Evolutionary conservation across 345 rosid species (phyloP).

Genomic region (Ricinus communis): DNA sequence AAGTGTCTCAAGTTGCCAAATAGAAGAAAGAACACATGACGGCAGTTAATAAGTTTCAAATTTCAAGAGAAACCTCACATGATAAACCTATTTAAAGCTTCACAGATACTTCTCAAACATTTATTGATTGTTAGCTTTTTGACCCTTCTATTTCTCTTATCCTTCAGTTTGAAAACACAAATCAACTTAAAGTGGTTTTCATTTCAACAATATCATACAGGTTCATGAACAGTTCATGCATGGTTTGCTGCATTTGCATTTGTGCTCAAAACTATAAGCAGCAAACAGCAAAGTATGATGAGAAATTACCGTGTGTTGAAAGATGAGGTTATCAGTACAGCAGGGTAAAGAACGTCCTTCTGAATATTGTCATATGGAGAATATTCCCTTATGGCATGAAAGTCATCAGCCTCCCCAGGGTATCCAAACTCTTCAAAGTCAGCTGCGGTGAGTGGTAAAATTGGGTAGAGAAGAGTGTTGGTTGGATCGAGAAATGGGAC

Average conservation of each 20-base stretch:
- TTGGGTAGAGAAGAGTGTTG: conserved; percentile 74
- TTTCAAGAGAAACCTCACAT: no score
- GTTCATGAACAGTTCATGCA: not conserved
- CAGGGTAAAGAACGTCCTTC: conserved; percentile 70
- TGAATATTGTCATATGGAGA: conserved; percentile 89
- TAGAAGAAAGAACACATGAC: no score
- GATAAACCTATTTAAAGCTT: not conserved
- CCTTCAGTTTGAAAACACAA: no score
- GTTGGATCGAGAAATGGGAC: conserved; percentile 93
- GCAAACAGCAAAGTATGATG: conserved; percentile 10
- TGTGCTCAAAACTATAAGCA: not conserved
- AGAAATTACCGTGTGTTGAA: conserved; percentile 69
- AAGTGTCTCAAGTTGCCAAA: no score
- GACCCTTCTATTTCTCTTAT: no score
- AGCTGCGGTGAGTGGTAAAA: conserved; percentile 68
- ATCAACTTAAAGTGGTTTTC: no score
- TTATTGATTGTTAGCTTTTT: no score
- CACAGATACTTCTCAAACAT: not conserved
- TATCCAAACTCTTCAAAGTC: conserved; percentile 94
- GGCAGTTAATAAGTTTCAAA: no score
- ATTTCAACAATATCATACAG: not conserved
- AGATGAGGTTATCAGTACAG: conserved; percentile 77
- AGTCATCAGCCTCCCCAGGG: conserved; percentile 76
- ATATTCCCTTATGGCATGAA: conserved; percentile 66
- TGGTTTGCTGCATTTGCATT: no score